These are phyloP conservation scores for Eimeria tenella DNA, from an alignment of 169 alveolate species.

Conservation along the genomic window DNA sequence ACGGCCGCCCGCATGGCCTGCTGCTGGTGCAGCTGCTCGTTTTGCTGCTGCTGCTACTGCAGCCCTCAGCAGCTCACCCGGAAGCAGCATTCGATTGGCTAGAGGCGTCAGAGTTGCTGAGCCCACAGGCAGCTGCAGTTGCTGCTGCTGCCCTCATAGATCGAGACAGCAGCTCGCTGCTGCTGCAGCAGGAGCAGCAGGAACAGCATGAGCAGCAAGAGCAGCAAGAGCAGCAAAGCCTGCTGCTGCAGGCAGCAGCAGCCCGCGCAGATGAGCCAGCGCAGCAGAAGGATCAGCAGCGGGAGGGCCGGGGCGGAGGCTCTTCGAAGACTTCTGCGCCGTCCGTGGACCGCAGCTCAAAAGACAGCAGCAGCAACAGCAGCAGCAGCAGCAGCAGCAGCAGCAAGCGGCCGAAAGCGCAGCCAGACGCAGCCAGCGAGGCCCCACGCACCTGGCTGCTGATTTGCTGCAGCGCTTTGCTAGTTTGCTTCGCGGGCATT, in stretches of 20 bases:
- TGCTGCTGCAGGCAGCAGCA: neutral
- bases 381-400: neutral
- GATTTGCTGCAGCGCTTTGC: slow-evolving; percentile 28
- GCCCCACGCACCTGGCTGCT: slow-evolving; percentile 15
- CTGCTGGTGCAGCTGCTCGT: slow-evolving; percentile 9
- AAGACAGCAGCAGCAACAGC: slow-evolving; percentile 10
- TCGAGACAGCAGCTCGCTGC: neutral
- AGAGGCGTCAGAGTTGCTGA: neutral
- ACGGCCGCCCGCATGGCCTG: neutral
- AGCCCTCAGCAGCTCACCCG: neutral
- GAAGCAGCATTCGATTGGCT: neutral
- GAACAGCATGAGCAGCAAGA: slow-evolving; percentile 17
- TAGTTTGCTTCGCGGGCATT: slow-evolving; percentile 85
- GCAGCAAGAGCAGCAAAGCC: neutral
- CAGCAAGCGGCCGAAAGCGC: neutral
- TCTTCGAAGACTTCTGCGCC: no score
- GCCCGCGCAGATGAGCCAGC: neutral
- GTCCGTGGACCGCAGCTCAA: neutral
- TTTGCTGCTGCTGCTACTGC: slow-evolving; percentile 9
- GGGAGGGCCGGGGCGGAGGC: neutral
- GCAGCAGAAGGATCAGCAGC: slow-evolving; percentile 29
- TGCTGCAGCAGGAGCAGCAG: slow-evolving; percentile 37
- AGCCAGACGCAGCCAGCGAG: neutral
- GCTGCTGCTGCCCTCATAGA: slow-evolving; percentile 17
- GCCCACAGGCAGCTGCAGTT: slow-evolving; percentile 16